Evolutionary conservation across 257 asterid species (phyloP).

Genomic region (Nicotiana paniculata): DNA sequence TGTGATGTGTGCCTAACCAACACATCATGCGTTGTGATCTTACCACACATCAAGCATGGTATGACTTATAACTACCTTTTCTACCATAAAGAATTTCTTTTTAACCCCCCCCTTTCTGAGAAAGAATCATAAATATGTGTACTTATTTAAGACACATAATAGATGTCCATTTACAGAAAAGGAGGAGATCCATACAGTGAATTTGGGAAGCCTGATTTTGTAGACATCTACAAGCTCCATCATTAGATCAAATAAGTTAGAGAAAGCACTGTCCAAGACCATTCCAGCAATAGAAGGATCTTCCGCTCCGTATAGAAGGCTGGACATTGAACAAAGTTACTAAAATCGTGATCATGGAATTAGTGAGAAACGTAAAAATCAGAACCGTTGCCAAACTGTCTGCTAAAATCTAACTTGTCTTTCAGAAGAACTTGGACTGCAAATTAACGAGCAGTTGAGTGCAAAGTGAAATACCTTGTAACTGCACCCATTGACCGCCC

Average conservation of each 20-base stretch:
- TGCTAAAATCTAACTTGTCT: neutral
- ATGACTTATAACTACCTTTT: no score
- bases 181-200: constrained; percentile 49
- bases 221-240: constrained; percentile 93
- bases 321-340: constrained; percentile 26
- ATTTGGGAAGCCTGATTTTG: constrained; percentile 87
- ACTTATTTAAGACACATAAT: constrained; percentile 1
- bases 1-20: no score
- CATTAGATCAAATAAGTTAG: constrained; percentile 90
- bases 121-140: neutral
- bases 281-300: constrained; percentile 98
- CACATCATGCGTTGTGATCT: no score
- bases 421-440: neutral
- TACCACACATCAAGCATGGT: no score
- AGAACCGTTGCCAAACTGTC: neutral
- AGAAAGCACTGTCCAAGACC: constrained; percentile 98
- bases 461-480: constrained; percentile 52
- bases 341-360: constrained; percentile 2
- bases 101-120: neutral
- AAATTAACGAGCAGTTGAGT: neutral
- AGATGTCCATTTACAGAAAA: neutral
- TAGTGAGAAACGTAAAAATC: neutral
- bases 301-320: constrained; percentile 98
- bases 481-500: constrained; percentile 99
- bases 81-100: neutral